phyloP scores from a whole-genome alignment of 1,284 basidiomycete species.

The Coniferiporia sulphurascens region DNA sequence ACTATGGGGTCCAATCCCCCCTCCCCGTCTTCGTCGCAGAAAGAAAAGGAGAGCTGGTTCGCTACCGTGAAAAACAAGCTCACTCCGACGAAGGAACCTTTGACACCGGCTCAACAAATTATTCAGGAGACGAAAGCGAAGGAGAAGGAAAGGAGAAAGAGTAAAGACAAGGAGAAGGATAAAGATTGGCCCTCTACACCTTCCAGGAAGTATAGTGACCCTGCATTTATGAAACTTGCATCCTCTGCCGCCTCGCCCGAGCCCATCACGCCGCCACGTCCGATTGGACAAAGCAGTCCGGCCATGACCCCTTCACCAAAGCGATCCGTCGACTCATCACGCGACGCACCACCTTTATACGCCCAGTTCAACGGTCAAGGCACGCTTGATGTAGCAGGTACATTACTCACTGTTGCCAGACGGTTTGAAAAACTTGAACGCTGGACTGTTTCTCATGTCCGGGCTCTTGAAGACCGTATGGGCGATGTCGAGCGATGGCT shows the following conservation, averaged over 20 bases:
- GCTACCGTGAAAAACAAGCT: conserved; percentile 60
- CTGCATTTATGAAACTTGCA: conserved; percentile 51
- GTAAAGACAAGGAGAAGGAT: conserved; percentile 39
- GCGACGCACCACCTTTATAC: conserved; percentile 62
- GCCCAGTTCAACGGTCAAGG: conserved; percentile 68
- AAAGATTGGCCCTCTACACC: conserved; percentile 50
- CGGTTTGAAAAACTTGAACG: conserved; percentile 82
- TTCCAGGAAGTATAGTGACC: conserved; percentile 48
- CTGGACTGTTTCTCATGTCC: conserved; percentile 77
- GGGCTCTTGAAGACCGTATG: conserved; percentile 79
- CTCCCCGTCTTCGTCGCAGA: conserved; percentile 57
- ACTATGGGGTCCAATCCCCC: conserved; percentile 48
- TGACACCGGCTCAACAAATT: conserved; percentile 77
- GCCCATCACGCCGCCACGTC: conserved; percentile 49
- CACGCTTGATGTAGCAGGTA: conserved; percentile 63
- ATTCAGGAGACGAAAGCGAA: conserved; percentile 64
- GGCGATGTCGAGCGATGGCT: conserved; percentile 78
- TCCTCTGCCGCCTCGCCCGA: conserved; percentile 10
- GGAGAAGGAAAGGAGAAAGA: conserved; percentile 52
- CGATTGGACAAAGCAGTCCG: conserved; percentile 35
- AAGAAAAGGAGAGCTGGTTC: conserved; percentile 63
- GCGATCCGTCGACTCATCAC: conserved; percentile 36
- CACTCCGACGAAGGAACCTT: conserved; percentile 70
- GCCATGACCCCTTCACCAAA: conserved; percentile 34
- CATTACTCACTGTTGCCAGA: conserved; percentile 60